phyloP scores from a whole-genome alignment of 345 rosid genomes.

The Rhodamnia argentea region DNA sequence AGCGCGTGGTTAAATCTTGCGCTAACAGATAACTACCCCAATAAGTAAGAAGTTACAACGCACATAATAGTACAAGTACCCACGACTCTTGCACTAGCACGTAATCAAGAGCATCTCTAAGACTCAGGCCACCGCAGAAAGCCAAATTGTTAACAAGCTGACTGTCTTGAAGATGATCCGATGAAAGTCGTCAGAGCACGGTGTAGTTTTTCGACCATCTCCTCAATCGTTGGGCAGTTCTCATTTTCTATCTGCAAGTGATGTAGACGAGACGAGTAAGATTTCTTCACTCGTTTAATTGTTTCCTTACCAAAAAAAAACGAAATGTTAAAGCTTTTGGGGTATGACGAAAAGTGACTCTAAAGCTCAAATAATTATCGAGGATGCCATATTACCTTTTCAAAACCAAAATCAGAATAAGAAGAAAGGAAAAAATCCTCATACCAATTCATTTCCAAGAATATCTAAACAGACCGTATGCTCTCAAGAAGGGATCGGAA shows the following conservation, averaged over 20 bases:
- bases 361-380: neutral
- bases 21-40: neutral
- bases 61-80: neutral
- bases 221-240: neutral
- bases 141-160: neutral
- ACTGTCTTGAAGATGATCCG: neutral
- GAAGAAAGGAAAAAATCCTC: neutral
- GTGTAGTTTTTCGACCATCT: neutral
- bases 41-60: neutral
- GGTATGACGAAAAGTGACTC: neutral
- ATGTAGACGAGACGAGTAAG: neutral
- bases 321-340: neutral
- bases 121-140: neutral
- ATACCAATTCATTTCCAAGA: neutral
- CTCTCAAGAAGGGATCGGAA: neutral
- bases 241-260: neutral
- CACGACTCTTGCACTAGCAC: neutral
- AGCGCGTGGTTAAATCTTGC: neutral
- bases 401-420: neutral
- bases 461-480: neutral
- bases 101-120: neutral
- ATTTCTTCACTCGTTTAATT: neutral
- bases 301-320: neutral
- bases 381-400: neutral
- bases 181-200: neutral